Conservation (phyloP, 495 filamentous ascomycete species). For the Penicillium maclennaniae region DNA sequence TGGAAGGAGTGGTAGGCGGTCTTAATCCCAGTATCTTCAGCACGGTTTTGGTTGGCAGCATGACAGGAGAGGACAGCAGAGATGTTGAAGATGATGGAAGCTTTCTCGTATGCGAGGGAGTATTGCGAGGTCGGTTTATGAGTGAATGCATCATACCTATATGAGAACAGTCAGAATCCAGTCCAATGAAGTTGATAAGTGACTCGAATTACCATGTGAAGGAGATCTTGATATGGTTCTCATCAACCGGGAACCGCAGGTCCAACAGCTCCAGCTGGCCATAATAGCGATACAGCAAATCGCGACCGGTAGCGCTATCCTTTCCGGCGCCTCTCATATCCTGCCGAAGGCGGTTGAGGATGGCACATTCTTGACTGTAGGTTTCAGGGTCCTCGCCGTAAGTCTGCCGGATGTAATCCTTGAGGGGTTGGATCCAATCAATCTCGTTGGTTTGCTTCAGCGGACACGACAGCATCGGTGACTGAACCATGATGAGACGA, state of each 20-base stretch:
- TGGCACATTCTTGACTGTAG: conserved; percentile 90
- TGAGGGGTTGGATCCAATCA: conserved; percentile 93
- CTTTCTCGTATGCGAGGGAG: conserved; percentile 96
- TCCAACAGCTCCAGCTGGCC: conserved; percentile 94
- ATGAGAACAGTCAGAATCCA: not conserved
- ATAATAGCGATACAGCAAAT: conserved; percentile 95
- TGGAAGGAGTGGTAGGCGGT: conserved; percentile 98
- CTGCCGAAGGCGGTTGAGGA: conserved; percentile 93
- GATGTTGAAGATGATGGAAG: conserved; percentile 99
- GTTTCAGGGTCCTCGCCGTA: conserved; percentile 96
- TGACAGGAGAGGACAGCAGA: conserved; percentile 95
- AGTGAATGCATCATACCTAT: conserved; percentile 96
- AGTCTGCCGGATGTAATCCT: conserved; percentile 85
- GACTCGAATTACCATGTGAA: conserved; percentile 80
- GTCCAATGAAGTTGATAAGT: not conserved
- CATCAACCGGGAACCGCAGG: conserved; percentile 92
- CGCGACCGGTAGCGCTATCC: conserved; percentile 90
- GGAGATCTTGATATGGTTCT: conserved; percentile 97
- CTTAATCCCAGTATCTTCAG: conserved; percentile 88
- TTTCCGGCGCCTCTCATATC: conserved; percentile 98
- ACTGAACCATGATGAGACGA: conserved; percentile 60
- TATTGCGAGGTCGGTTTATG: conserved; percentile 94
- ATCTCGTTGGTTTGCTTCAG: conserved; percentile 99
- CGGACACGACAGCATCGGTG: conserved; percentile 89
- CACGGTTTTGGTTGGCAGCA: conserved; percentile 87